Percentiles rank a stretch among this genome's conserved stretches.
Conservation (phyloP, 345 rosid genomes). For the Melaleuca alternifolia region DNA sequence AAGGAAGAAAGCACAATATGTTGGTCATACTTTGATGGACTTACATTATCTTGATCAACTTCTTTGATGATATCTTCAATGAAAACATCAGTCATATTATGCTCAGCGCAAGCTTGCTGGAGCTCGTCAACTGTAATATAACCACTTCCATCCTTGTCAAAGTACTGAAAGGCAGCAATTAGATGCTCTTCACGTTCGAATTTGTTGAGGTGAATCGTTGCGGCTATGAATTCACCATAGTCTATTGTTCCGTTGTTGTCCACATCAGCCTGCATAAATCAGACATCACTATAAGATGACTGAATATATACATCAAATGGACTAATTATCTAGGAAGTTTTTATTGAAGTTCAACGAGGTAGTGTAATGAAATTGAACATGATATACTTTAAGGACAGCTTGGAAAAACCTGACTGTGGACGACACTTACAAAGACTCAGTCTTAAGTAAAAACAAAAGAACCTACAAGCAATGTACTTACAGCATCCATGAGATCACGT, state of each 20-base stretch:
- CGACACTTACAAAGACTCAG: neutral
- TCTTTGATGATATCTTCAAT: slow-evolving; percentile 89
- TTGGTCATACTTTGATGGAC: slow-evolving; percentile 4
- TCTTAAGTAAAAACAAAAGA: neutral
- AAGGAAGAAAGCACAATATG: neutral
- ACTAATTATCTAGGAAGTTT: neutral
- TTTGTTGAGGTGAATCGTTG: slow-evolving; percentile 89
- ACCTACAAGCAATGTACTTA: slow-evolving; percentile 15
- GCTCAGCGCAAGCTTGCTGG: slow-evolving; percentile 88
- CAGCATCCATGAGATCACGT: slow-evolving; percentile 97
- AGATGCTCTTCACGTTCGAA: slow-evolving; percentile 97
- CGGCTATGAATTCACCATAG: slow-evolving; percentile 94
- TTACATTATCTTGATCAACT: slow-evolving; percentile 95
- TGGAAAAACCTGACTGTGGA: neutral
- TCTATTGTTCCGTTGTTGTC: slow-evolving; percentile 97
- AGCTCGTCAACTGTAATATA: slow-evolving; percentile 94
- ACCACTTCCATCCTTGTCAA: slow-evolving; percentile 96
- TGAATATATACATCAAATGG: neutral
- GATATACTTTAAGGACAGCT: neutral
- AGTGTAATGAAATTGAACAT: neutral
- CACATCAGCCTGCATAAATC: slow-evolving; percentile 70
- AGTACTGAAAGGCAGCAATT: slow-evolving; percentile 86
- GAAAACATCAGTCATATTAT: slow-evolving; percentile 76
- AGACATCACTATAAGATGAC: neutral
- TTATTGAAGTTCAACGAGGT: neutral